Percentiles rank a stretch among this genome's conserved stretches.
These are phyloP conservation scores for Yamadazyma kanchanaburiensis DNA, from an alignment of 1,139 yeast species.

Conservation along the genomic window DNA sequence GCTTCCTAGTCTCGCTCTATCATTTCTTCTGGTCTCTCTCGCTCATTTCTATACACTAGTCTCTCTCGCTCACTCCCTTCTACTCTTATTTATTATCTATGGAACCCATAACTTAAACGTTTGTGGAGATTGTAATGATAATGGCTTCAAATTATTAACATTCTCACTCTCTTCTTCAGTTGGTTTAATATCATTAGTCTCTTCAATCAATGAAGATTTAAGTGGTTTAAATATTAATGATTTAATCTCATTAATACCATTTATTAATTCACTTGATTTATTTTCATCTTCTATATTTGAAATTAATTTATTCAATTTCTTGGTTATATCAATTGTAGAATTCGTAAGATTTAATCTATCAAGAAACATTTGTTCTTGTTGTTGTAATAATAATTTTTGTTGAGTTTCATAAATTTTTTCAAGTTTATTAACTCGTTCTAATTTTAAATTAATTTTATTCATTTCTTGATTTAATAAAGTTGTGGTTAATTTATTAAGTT, in stretches of 20 bases:
- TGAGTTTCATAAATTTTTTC: constrained; percentile 81
- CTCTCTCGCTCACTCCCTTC: no score
- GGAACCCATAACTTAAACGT: constrained; percentile 85
- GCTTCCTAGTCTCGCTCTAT: no score
- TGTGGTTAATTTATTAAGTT: constrained; percentile 58
- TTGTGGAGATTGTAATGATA: constrained; percentile 80
- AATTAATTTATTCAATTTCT: constrained; percentile 45
- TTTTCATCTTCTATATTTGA: constrained; percentile 27
- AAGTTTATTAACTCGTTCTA: constrained; percentile 63
- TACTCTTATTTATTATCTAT: constrained; percentile 15
- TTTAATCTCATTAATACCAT: constrained; percentile 42
- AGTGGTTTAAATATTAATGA: constrained; percentile 50
- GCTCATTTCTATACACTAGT: no score
- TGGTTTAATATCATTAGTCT: constrained; percentile 9
- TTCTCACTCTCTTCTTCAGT: constrained; percentile 27
- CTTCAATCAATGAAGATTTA: constrained; percentile 26
- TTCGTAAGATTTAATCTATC: constrained; percentile 74
- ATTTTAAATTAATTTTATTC: constrained; percentile 72
- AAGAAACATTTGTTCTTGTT: constrained; percentile 77
- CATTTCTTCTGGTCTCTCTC: no score
- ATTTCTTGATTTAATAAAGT: constrained; percentile 69
- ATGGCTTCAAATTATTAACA: constrained; percentile 48
- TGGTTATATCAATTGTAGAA: constrained; percentile 52
- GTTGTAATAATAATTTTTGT: constrained; percentile 66
- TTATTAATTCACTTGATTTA: constrained; percentile 1